Percentiles rank a stretch among this genome's conserved stretches.
These are phyloP conservation scores for Limonium bicolor DNA, from an alignment of 148 eudicot species.

Conservation along the genomic window DNA sequence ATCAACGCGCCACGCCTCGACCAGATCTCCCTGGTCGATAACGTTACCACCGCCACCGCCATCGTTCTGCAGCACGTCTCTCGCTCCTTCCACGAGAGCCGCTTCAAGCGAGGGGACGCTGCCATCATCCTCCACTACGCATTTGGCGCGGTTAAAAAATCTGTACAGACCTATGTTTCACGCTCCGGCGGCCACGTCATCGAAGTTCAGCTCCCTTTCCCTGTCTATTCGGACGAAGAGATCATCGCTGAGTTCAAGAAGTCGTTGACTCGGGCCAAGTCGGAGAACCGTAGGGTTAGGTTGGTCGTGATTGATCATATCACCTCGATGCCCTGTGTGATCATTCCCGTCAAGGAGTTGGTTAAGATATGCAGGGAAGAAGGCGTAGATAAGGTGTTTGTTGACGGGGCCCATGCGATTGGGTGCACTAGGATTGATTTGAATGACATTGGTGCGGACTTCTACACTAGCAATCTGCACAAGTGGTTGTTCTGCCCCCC, in stretches of 20 bases:
- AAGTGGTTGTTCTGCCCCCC: slow-evolving; percentile 95
- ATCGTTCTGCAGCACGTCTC: slow-evolving; percentile 59
- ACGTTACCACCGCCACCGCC: slow-evolving; percentile 95
- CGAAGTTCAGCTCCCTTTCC: slow-evolving; percentile 73
- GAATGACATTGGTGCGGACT: slow-evolving; percentile 79
- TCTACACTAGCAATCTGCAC: slow-evolving; percentile 81
- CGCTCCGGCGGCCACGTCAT: slow-evolving; percentile 76
- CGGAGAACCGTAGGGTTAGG: slow-evolving; percentile 41
- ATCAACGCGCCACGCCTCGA: slow-evolving; percentile 66
- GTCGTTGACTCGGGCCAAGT: slow-evolving; percentile 40
- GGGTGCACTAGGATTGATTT: slow-evolving; percentile 59
- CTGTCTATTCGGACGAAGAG: slow-evolving; percentile 37
- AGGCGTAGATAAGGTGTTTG: slow-evolving; percentile 66
- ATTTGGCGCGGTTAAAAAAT: slow-evolving; percentile 73
- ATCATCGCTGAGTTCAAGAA: slow-evolving; percentile 48
- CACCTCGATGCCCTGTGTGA: slow-evolving; percentile 82
- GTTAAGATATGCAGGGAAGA: slow-evolving; percentile 70
- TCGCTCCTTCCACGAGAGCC: slow-evolving; percentile 40
- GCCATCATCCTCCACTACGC: slow-evolving; percentile 83
- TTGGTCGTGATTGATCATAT: slow-evolving; percentile 93
- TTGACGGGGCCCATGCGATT: slow-evolving; percentile 83
- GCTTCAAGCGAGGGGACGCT: slow-evolving; percentile 38
- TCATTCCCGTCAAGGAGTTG: slow-evolving; percentile 62
- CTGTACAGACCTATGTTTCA: slow-evolving; percentile 60
- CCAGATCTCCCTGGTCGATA: slow-evolving; percentile 71